Base-by-base conservation (phyloP, 2,329 filamentous ascomycete species). In the Microcyclosporella mali region DNA sequence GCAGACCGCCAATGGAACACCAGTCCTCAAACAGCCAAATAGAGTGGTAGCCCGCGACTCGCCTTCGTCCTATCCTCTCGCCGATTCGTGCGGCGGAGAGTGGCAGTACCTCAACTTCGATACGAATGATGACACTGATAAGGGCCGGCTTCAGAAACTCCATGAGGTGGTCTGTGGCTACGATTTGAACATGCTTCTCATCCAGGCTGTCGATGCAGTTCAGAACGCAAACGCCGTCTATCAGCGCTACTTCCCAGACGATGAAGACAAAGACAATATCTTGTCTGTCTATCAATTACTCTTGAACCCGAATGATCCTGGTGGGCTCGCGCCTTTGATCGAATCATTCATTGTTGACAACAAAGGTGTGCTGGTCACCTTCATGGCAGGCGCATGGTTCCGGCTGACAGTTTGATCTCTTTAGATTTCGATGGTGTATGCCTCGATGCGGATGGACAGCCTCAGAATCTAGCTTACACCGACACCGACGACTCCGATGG, bases 91-190 rank as follows among this genome's bases (percentile, higher is more conserved):
- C 33, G 43, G 38, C 33, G 37, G 52, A 21, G 51, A 53, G 35
- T 52, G 46, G 49, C 46, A 50, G 40, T 53, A 53, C 43, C 47
- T 53, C 37, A 53, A 52, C 33, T 53, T 53, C 49, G 39, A 52
- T 27, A 25, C 46, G 11, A 14, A 33, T 15, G 33, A 40, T 33
- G 40, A 38, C 19, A 45, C 36, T 11, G 51, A 53, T 28, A 31
- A 25, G 25, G 32, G 29, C 6, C 46, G 43, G 29, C 46, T 53
- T 6, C 27, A 36, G 38, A 44, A 30, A 29, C 41, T 53, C n/a
- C 51, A 53, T 21, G 15, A 49, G 18, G 43, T 52, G 27, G 45
- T 51, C 32, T 53, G 51, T 25, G 35, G 38, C 29, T 49, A 41
- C 28, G 47, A 50, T 16, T 37, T 50, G 19, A 38, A 39, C 9